phyloP scores from a whole-genome alignment of 805 yeast species.

The Saturnispora quitensis region DNA sequence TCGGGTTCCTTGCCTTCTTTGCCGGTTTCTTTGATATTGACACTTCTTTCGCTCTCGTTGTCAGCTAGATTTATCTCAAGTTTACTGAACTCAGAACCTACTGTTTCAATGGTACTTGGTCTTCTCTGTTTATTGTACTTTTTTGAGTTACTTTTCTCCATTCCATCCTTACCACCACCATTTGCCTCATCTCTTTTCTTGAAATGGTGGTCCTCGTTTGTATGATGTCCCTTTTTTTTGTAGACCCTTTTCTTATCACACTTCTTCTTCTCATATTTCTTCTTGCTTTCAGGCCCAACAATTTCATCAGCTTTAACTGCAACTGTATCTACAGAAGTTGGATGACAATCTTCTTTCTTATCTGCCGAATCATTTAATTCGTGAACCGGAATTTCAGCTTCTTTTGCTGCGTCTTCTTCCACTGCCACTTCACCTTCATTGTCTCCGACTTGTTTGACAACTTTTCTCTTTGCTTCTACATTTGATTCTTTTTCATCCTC shows the following conservation, averaged over 20 bases:
- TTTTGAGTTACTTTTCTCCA: not conserved
- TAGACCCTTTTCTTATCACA: not conserved
- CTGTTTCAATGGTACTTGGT: not conserved
- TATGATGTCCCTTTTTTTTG: not conserved
- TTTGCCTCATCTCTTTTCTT: not conserved
- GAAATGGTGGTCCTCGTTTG: not conserved
- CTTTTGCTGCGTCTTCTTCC: not conserved
- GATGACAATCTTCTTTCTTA: not conserved
- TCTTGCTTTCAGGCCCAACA: not conserved
- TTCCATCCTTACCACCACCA: not conserved
- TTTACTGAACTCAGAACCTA: not conserved
- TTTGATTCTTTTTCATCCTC: not conserved
- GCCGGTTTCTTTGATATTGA: not conserved
- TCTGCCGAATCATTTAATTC: not conserved
- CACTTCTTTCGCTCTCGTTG: not conserved
- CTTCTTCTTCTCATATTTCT: not conserved
- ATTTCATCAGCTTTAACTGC: not conserved
- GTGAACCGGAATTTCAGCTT: not conserved
- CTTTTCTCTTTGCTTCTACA: not conserved
- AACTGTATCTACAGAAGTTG: not conserved
- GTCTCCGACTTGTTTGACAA: not conserved
- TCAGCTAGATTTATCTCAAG: not conserved
- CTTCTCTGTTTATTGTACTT: not conserved
- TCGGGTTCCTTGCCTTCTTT: not conserved
- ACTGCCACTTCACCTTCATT: slow-evolving; percentile 18